phyloP scores from a whole-genome alignment of 2,329 filamentous ascomycete species.

The Aspergillus proliferans region DNA sequence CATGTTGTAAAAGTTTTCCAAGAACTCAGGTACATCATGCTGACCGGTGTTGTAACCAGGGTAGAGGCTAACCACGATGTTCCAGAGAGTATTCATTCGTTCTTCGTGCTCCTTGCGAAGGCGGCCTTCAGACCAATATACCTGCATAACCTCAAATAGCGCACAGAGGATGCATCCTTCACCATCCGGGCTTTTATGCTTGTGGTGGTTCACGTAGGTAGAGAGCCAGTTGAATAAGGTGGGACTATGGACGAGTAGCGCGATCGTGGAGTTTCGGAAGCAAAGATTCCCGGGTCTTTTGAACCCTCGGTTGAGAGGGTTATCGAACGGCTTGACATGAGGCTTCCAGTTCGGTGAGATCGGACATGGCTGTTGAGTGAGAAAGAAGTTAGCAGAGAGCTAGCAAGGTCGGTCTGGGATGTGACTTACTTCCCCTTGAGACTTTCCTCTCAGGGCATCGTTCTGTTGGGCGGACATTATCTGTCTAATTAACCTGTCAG shows the following conservation, averaged over 20 bases:
- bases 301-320: slow-evolving; percentile 4
- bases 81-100: slow-evolving; percentile 5
- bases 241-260: slow-evolving; percentile 20
- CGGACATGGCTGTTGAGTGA: background rate
- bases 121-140: background rate
- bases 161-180: background rate
- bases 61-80: background rate
- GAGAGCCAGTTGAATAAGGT: slow-evolving; percentile 18
- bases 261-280: slow-evolving; percentile 23
- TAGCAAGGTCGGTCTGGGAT: background rate
- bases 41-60: slow-evolving; percentile 5
- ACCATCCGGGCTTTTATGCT: background rate
- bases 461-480: background rate
- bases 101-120: background rate
- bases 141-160: background rate
- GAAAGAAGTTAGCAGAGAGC: background rate
- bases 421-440: background rate
- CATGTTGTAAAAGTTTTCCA: slow-evolving; percentile 7
- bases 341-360: background rate
- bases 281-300: slow-evolving; percentile 10
- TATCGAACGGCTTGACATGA: background rate
- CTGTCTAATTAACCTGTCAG: background rate
- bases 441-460: background rate
- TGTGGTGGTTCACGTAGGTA: slow-evolving; percentile 1
- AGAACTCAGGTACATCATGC: slow-evolving; percentile 12